A percentile compares a stretch with the other conserved stretches of the same genome.
Evolutionary conservation across 495 filamentous ascomycete genomes (phyloP).

Genomic region (Aspergillus asperescens): DNA sequence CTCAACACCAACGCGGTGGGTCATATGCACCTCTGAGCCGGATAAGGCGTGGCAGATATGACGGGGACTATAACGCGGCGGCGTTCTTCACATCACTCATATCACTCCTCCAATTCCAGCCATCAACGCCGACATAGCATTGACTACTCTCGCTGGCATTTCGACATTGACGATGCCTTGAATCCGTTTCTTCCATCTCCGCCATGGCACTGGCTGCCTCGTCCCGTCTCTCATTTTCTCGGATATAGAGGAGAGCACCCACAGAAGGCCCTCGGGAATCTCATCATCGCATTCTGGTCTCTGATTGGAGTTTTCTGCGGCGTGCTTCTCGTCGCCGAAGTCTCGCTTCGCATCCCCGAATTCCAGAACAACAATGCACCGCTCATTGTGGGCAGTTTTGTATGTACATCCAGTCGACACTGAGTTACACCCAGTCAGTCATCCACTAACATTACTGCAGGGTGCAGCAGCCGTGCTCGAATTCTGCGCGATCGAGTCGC

Average conservation of each 20-base stretch:
- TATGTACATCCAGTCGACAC: constrained; percentile 19
- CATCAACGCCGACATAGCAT: background rate
- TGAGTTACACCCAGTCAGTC: background rate
- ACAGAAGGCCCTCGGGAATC: constrained; percentile 31
- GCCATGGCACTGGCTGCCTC: constrained; percentile 35
- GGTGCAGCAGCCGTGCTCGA: constrained; percentile 74
- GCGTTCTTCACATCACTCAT: constrained; percentile 2
- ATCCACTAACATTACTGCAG: constrained; percentile 33
- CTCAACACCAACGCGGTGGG: background rate
- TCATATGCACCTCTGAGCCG: background rate
- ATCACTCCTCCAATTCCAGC: too few species aligned
- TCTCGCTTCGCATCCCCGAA: constrained; percentile 35
- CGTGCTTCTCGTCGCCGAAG: constrained; percentile 37
- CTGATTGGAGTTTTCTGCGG: constrained; percentile 43
- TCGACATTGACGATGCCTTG: constrained; percentile 62
- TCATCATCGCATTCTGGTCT: constrained; percentile 39
- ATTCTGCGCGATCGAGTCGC: constrained; percentile 71
- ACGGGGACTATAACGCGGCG: background rate
- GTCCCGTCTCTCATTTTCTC: constrained; percentile 36
- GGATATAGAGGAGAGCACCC: constrained; percentile 32
- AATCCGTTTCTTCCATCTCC: constrained; percentile 55
- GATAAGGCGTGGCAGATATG: background rate
- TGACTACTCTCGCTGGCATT: constrained; percentile 38
- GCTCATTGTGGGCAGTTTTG: constrained; percentile 40
- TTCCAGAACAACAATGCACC: constrained; percentile 36